Conservation (phyloP, 2,329 filamentous ascomycete genomes). For the Fusarium chaquense region DNA sequence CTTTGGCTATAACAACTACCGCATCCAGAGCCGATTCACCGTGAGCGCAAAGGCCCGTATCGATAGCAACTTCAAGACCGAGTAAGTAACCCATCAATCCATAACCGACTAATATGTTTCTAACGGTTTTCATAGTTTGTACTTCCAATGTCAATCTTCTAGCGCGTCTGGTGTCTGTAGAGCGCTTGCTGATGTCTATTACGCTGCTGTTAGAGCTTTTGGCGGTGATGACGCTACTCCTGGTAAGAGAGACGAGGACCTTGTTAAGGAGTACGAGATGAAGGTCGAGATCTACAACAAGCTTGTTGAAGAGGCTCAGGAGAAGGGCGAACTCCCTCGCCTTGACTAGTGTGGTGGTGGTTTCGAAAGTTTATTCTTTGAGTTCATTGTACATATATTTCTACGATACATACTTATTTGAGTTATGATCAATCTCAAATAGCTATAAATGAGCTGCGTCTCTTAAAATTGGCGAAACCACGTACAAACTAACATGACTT, state of each 20-base stretch:
- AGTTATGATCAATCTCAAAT: background rate
- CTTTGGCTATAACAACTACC: constrained; percentile 68
- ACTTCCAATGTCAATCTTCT: constrained; percentile 52
- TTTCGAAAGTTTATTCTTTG: accelerated
- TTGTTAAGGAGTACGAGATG: constrained; percentile 51
- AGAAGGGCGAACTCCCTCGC: constrained; percentile 49
- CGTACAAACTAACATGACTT: too few species aligned
- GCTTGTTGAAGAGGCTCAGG: constrained; percentile 53
- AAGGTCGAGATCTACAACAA: constrained; percentile 52
- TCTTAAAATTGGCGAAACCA: too few species aligned
- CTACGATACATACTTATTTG: background rate
- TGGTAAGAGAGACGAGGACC: constrained; percentile 45
- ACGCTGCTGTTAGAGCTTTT: constrained; percentile 54
- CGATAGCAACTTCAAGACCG: constrained; percentile 62
- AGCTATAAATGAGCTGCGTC: background rate
- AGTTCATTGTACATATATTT: background rate
- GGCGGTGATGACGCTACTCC: constrained; percentile 51
- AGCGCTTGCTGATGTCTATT: constrained; percentile 57
- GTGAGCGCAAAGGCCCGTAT: constrained; percentile 57
- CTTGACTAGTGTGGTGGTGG: background rate
- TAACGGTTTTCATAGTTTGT: constrained; percentile 45
- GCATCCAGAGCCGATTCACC: constrained; percentile 61
- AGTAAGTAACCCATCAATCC: constrained; percentile 48
- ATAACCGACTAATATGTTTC: accelerated
- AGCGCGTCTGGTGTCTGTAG: constrained; percentile 47